Evolutionary conservation across 257 asterid species (phyloP).

Genomic region (Ilex asprella): DNA sequence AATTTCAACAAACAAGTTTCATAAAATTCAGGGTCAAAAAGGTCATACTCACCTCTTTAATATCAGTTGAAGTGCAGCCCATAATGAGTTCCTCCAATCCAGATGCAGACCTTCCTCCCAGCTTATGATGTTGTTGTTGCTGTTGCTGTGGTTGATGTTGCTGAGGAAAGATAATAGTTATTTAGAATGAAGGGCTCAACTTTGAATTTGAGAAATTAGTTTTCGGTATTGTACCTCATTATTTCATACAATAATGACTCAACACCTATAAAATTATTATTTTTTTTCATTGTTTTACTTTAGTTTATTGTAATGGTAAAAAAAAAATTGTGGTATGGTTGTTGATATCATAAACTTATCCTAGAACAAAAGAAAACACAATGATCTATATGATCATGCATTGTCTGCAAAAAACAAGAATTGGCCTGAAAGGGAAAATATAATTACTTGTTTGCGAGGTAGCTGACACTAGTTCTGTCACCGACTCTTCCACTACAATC

Average conservation of each 20-base stretch:
- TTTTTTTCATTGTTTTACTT: too few species aligned
- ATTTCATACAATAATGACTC: too few species aligned
- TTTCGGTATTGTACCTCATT: too few species aligned
- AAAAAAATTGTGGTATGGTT: too few species aligned
- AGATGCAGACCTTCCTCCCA: conserved; percentile 81
- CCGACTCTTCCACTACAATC: neutral
- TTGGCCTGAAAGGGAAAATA: conserved; percentile 18
- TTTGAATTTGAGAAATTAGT: too few species aligned
- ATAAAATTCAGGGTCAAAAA: conserved; percentile 24
- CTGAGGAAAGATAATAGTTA: too few species aligned
- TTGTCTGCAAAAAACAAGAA: conserved; percentile 44
- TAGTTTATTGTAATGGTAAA: too few species aligned
- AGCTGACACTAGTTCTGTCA: conserved; percentile 13
- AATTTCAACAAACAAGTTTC: neutral
- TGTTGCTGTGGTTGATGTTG: conserved; percentile 18
- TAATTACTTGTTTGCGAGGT: conserved; percentile 28
- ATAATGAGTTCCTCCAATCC: conserved; percentile 94
- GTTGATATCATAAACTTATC: conserved; percentile 10
- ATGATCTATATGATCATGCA: conserved; percentile 71
- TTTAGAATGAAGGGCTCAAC: too few species aligned
- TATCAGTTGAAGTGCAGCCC: conserved; percentile 84
- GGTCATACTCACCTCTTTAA: conserved; percentile 58
- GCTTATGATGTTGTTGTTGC: conserved; percentile 56
- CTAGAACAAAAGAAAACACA: conserved; percentile 21
- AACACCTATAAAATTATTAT: too few species aligned